A percentile compares a stretch with the other conserved stretches of the same genome.
Conservation (phyloP, 1,139 yeast genomes). For the Hansenula lynferdii region DNA sequence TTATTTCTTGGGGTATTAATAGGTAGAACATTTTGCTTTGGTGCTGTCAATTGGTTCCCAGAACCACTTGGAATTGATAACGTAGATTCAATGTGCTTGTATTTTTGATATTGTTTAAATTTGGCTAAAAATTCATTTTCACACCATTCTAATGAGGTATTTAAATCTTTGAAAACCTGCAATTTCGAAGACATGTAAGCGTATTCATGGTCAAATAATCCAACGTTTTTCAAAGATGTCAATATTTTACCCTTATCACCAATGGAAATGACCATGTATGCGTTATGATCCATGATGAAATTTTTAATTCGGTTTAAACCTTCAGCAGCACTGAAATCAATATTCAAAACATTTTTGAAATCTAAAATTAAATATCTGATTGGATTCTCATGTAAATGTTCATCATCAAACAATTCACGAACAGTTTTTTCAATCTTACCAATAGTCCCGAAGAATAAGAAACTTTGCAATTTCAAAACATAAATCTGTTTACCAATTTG, state of each 20-base stretch:
- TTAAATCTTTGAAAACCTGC: slow-evolving; percentile 67
- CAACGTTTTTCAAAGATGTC: slow-evolving; percentile 51
- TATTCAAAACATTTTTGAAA: slow-evolving; percentile 71
- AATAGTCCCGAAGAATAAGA: slow-evolving; percentile 90
- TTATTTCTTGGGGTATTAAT: slow-evolving; percentile 34
- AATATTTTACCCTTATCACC: slow-evolving; percentile 63
- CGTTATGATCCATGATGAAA: slow-evolving; percentile 61
- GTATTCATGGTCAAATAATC: slow-evolving; percentile 29
- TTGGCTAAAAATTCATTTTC: slow-evolving; percentile 82
- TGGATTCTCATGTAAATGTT: slow-evolving; percentile 30
- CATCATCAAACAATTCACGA: slow-evolving; percentile 58
- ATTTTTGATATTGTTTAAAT: slow-evolving; percentile 38
- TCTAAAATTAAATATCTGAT: slow-evolving; percentile 78
- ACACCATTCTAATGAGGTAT: slow-evolving; percentile 94
- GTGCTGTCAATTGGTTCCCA: slow-evolving; percentile 12
- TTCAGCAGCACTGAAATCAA: slow-evolving; percentile 96
- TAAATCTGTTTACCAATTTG: slow-evolving; percentile 91
- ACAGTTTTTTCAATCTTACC: slow-evolving; percentile 83
- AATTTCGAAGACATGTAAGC: slow-evolving; percentile 34
- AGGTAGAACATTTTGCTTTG: slow-evolving; percentile 20
- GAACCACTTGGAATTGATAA: slow-evolving; percentile 5
- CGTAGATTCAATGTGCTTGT: slow-evolving; percentile 5
- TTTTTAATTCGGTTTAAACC: slow-evolving; percentile 88
- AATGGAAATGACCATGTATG: slow-evolving; percentile 75
- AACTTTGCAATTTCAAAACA: slow-evolving; percentile 81